These are phyloP conservation scores for Capsicum pubescens DNA, from an alignment of 257 asterid species.

Conservation along the genomic window DNA sequence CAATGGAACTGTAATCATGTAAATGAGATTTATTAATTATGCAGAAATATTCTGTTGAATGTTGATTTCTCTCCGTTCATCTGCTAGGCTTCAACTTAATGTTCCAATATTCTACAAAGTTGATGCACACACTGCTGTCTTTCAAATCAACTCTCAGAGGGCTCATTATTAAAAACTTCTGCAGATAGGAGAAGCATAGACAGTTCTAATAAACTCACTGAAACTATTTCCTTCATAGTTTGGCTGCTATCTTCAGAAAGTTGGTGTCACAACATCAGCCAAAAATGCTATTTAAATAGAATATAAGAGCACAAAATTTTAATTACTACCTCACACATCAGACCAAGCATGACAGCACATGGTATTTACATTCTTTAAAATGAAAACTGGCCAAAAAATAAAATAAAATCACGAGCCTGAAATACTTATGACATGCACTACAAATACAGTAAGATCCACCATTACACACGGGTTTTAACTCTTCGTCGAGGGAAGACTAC, in stretches of 20 bases:
- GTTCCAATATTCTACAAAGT: slow-evolving; percentile 32
- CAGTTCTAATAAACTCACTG: not conserved
- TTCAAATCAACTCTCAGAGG: not conserved
- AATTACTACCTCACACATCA: not conserved
- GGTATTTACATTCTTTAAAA: slow-evolving; percentile 38
- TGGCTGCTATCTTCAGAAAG: slow-evolving; percentile 26
- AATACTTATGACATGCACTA: not conserved
- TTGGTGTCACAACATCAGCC: slow-evolving; percentile 22
- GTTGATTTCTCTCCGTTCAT: not conserved
- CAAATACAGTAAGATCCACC: not conserved
- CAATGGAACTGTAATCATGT: slow-evolving; percentile 26
- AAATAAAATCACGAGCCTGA: too few relatives aligned
- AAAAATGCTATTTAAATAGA: slow-evolving; percentile 2
- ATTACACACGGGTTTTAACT: not conserved
- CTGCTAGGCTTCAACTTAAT: slow-evolving; percentile 27
- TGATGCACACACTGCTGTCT: not conserved
- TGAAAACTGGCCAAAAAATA: slow-evolving; percentile 27
- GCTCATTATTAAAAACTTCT: not conserved
- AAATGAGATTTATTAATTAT: slow-evolving; percentile 26
- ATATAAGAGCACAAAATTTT: slow-evolving; percentile 2
- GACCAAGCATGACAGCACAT: slow-evolving; percentile 29
- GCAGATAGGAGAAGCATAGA: slow-evolving; percentile 21
- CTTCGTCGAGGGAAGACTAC: slow-evolving; percentile 37
- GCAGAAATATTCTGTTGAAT: slow-evolving; percentile 31
- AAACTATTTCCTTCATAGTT: not conserved